Conservation (phyloP, 1,284 basidiomycete species). For the Ustilago loliicola region DNA sequence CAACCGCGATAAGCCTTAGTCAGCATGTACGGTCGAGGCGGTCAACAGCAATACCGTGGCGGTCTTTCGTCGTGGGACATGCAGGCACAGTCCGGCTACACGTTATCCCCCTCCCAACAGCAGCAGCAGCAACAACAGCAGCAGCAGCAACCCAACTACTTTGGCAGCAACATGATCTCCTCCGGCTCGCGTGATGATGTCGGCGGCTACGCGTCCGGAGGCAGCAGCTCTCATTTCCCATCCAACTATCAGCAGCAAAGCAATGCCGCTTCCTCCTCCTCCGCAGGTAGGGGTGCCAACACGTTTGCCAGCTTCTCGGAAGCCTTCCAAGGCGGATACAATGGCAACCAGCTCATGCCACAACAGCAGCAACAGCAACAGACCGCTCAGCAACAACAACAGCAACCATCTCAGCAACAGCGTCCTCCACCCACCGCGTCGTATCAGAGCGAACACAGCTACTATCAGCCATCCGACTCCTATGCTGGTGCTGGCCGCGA, state of each 20-base stretch:
- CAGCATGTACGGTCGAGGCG: conserved; percentile 46
- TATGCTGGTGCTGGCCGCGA: conserved; percentile 35
- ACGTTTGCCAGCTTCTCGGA: conserved; percentile 49
- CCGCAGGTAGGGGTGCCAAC: conserved; percentile 42
- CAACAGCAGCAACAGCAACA: conserved; percentile 36
- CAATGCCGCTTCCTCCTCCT: conserved; percentile 36
- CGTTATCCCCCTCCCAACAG: conserved; percentile 40
- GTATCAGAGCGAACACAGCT: conserved; percentile 43
- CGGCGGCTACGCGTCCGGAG: conserved; percentile 35
- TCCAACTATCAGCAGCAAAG: conserved; percentile 32
- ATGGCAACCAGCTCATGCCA: conserved; percentile 40
- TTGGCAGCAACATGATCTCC: conserved; percentile 38
- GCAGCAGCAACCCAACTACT: conserved; percentile 35
- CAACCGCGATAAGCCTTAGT: not conserved
- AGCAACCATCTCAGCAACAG: conserved; percentile 28
- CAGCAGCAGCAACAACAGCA: conserved; percentile 42
- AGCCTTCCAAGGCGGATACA: conserved; percentile 37
- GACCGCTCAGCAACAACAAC: conserved; percentile 18
- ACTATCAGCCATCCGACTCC: conserved; percentile 46
- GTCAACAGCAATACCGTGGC: conserved; percentile 48
- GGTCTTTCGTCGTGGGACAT: conserved; percentile 50
- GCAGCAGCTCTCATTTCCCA: conserved; percentile 43
- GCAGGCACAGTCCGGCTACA: conserved; percentile 38
- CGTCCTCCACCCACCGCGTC: conserved; percentile 35
- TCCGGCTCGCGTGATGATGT: conserved; percentile 44